A percentile compares a stretch with the other conserved stretches of the same genome.
phyloP scores from a whole-genome alignment of 2,329 filamentous ascomycete species.

The Calonectria naviculata region DNA sequence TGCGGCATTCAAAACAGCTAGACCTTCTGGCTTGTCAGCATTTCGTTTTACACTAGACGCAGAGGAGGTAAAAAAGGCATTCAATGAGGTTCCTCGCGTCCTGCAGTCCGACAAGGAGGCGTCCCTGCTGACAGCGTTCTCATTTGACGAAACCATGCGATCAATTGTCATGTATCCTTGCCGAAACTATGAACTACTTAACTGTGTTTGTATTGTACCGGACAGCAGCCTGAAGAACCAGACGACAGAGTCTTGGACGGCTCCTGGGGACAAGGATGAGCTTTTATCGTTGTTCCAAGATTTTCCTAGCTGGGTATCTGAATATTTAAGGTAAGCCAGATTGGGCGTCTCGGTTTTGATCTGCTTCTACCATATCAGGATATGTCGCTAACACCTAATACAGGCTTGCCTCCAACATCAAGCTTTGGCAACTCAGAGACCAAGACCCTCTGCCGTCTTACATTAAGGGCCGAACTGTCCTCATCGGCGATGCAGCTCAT shows the following conservation, averaged over 20 bases:
- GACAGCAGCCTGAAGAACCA: background rate
- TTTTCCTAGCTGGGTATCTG: background rate
- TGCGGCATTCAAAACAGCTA: background rate
- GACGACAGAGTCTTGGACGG: background rate
- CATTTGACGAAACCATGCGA: background rate
- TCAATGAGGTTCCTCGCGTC: background rate
- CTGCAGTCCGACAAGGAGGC: background rate
- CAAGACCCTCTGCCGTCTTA: background rate
- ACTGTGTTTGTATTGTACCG: background rate
- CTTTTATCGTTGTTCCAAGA: background rate
- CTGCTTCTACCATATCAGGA: too few relatives aligned
- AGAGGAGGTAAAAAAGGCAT: background rate
- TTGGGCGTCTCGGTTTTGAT: too few relatives aligned
- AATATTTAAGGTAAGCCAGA: background rate
- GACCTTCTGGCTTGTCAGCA: background rate
- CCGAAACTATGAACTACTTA: background rate
- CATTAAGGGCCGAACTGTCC: background rate
- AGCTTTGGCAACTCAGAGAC: background rate
- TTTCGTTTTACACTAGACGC: background rate
- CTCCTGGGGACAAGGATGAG: background rate
- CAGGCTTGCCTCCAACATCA: background rate
- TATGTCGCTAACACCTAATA: background rate
- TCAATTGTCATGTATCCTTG: background rate
- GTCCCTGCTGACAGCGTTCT: background rate
- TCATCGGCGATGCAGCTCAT: background rate